phyloP scores from a whole-genome alignment of 2,329 filamentous ascomycete species.

The Madurella fahalii region DNA sequence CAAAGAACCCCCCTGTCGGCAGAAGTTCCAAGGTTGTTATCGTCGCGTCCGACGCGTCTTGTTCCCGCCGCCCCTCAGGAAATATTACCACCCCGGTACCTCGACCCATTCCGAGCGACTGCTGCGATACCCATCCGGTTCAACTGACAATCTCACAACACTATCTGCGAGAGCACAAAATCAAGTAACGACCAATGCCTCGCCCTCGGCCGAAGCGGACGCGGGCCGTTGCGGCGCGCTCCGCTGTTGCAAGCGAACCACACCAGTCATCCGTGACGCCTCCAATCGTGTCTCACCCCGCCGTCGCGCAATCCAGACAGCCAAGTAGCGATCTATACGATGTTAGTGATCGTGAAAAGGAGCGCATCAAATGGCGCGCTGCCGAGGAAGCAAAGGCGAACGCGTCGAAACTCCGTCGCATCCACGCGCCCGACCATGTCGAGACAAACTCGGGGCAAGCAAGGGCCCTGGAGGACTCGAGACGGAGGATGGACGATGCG shows the following conservation, averaged over 20 bases:
- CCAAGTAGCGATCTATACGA: conserved; percentile 33
- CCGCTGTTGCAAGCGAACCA: not conserved
- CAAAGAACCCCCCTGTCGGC: too few species aligned
- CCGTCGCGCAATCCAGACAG: conserved; percentile 9
- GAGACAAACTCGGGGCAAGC: conserved; percentile 20
- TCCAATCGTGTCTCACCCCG: conserved; percentile 12
- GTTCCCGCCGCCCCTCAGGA: not conserved
- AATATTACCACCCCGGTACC: not conserved
- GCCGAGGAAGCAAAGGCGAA: conserved; percentile 12
- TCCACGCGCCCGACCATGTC: not conserved
- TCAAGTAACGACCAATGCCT: not conserved
- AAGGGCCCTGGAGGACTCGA: conserved; percentile 25
- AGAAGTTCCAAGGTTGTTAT: not conserved
- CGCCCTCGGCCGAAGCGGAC: conserved; percentile 17
- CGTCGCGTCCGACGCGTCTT: conserved; percentile 10
- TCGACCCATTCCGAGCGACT: not conserved
- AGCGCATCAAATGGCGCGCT: conserved; percentile 26
- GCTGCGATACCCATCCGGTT: not conserved
- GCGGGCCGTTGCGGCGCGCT: conserved; percentile 23
- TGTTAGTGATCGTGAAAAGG: conserved; percentile 35
- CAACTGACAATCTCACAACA: not conserved
- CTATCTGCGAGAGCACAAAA: not conserved
- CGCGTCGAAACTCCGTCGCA: conserved; percentile 11
- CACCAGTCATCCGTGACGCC: conserved; percentile 17
- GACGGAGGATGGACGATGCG: conserved; percentile 35